A percentile compares a stretch with the other conserved stretches of the same genome.
These are phyloP conservation scores for Paspalum notatum DNA, from an alignment of 176 grass and related monocot genomes.

Conservation along the genomic window DNA sequence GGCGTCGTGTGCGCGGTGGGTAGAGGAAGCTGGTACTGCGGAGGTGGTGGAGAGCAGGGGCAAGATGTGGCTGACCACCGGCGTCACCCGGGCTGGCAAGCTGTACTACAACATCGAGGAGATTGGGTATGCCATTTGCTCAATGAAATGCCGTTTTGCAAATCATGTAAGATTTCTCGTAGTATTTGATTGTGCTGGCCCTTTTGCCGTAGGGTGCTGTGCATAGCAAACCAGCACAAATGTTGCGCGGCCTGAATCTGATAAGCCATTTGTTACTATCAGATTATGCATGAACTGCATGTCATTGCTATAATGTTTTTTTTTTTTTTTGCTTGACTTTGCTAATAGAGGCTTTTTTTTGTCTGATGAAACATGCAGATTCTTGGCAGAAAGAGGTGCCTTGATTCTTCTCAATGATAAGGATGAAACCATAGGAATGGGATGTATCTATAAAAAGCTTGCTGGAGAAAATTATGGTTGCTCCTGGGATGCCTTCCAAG, in stretches of 20 bases:
- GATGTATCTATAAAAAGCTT: slow-evolving; percentile 61
- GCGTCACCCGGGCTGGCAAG: slow-evolving; percentile 53
- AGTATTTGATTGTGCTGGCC: neutral
- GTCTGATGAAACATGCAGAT: slow-evolving; percentile 53
- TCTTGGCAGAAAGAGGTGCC: slow-evolving; percentile 79
- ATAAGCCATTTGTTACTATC: neutral
- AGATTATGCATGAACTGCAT: slow-evolving; percentile 1
- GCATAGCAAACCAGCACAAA: neutral
- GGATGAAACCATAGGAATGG: slow-evolving; percentile 40
- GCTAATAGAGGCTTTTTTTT: neutral
- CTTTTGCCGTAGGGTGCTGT: neutral
- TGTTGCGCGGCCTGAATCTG: neutral
- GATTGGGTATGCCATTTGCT: slow-evolving; percentile 62
- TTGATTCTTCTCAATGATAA: slow-evolving; percentile 59
- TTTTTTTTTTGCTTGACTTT: neutral
- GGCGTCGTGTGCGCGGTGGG: slow-evolving; percentile 67
- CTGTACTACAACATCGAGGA: slow-evolving; percentile 89
- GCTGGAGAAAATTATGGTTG: slow-evolving; percentile 51
- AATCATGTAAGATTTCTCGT: neutral
- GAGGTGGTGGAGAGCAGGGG: slow-evolving; percentile 78
- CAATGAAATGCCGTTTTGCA: slow-evolving; percentile 24
- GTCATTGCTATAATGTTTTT: neutral
- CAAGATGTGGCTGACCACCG: slow-evolving; percentile 80
- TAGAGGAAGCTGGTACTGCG: slow-evolving; percentile 62
- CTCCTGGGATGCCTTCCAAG: slow-evolving; percentile 63